Evolutionary conservation across 2,329 filamentous ascomycete species (phyloP).

Genomic region (Diplodia seriata): DNA sequence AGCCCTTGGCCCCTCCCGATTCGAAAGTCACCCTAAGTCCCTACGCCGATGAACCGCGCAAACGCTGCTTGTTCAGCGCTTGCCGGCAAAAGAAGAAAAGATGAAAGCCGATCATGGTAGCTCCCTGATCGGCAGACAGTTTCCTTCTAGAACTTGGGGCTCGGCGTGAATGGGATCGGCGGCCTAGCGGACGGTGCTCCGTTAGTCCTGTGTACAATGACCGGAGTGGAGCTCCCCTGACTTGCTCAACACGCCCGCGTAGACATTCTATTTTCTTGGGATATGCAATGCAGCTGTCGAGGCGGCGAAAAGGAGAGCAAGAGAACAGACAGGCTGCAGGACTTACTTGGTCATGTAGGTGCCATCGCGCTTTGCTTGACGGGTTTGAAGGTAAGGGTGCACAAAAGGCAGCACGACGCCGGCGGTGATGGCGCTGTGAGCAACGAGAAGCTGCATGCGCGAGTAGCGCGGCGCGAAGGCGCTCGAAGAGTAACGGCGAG

Average conservation of each 20-base stretch:
- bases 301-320: slow-evolving; percentile 5
- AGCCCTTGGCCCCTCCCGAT: slow-evolving; percentile 23
- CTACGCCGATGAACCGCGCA: neutral
- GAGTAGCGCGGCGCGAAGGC: slow-evolving; percentile 44
- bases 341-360: slow-evolving; percentile 48
- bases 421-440: slow-evolving; percentile 41
- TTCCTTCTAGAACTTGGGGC: slow-evolving; percentile 32
- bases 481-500: slow-evolving; percentile 47
- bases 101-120: slow-evolving; percentile 4
- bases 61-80: neutral
- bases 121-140: slow-evolving; percentile 8
- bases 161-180: slow-evolving; percentile 33
- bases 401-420: slow-evolving; percentile 51
- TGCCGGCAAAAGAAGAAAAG: neutral
- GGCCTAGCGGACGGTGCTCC: slow-evolving; percentile 25
- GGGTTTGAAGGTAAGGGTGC: slow-evolving; percentile 48
- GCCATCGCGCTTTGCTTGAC: slow-evolving; percentile 47
- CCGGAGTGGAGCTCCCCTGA: neutral
- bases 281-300: neutral
- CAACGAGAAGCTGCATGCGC: slow-evolving; percentile 44
- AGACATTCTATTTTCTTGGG: slow-evolving; percentile 36
- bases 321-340: neutral
- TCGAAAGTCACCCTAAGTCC: slow-evolving; percentile 6
- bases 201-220: slow-evolving; percentile 18
- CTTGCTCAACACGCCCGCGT: slow-evolving; percentile 41